These are phyloP conservation scores for Pseudozyma pruni DNA, from an alignment of 1,284 basidiomycete genomes.

Conservation along the genomic window DNA sequence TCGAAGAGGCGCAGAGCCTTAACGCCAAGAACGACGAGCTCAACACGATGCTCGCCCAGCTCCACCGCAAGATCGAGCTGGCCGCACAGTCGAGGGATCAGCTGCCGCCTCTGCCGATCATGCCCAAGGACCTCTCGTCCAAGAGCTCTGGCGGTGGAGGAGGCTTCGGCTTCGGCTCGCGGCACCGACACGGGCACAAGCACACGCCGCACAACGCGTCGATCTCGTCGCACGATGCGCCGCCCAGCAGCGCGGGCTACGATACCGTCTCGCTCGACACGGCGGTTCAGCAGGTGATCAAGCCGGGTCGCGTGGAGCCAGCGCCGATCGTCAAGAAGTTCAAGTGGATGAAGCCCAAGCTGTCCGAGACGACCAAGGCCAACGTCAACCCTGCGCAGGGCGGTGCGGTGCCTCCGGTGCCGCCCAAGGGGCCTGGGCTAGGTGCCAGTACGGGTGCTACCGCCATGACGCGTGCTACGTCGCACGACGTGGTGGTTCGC, in stretches of 20 bases:
- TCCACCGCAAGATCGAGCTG: conserved; percentile 49
- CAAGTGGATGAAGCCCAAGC: conserved; percentile 72
- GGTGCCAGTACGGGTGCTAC: conserved; percentile 2
- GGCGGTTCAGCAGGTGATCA: conserved; percentile 68
- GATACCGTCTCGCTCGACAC: conserved; percentile 58
- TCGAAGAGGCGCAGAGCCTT: conserved; percentile 89
- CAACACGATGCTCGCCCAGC: conserved; percentile 81
- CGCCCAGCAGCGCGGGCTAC: conserved; percentile 35
- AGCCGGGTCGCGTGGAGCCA: conserved; percentile 69
- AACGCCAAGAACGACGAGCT: conserved; percentile 92
- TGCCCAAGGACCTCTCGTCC: conserved; percentile 24
- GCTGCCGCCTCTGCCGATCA: conserved; percentile 23
- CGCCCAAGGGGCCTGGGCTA: conserved; percentile 24
- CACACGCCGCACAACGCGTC: conserved; percentile 40
- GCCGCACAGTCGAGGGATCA: conserved; percentile 32
- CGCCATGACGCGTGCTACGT: conserved; percentile 36
- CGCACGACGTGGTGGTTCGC: conserved; percentile 53
- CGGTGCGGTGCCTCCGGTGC: conserved; percentile 35
- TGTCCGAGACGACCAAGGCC: conserved; percentile 44
- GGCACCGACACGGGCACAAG: conserved; percentile 35
- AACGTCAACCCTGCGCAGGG: conserved; percentile 2
- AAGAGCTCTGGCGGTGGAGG: conserved; percentile 31
- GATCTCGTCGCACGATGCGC: conserved; percentile 45
- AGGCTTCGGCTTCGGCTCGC: conserved; percentile 54
- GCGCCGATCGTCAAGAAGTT: conserved; percentile 70